Evolutionary conservation across 768 basidiomycete species (phyloP), one percentile per base, ranked within the genome.

Genomic region (Candolleomyces aberdarensis): DNA sequence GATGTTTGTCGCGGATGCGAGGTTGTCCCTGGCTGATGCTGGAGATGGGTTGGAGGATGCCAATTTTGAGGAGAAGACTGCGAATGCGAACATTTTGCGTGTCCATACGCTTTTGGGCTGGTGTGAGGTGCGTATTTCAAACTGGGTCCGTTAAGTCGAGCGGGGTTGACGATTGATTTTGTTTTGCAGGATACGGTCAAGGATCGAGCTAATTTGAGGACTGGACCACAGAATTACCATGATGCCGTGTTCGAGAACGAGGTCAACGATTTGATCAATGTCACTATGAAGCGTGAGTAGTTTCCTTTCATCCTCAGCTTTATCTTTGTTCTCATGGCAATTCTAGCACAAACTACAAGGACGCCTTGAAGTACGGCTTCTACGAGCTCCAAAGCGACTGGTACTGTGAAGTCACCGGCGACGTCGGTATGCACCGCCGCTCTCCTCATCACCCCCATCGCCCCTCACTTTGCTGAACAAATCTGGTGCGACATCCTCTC

Each of bases 31-130:
- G 74, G 97, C 97, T 22, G 96, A 98, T 77, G 94, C 95, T 29
- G 97, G 97, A 14, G 97, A 99, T 72, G 94, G 95, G 56, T 83
- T 98, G 66, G 96, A 97, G 74, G 97, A 99, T 75, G 96, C 96
- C 49, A 99, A 99, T 80, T 99, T 98, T 68, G 97, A 99, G 71
- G 96, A 98, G 81, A 92, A 94, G 78, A 92, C 90, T 6, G 97
- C 97, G 17, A 99, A 98, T 71, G 95, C 97, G 11, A 94, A 93
- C 63, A 98, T 99, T 70, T 74, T 98, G 71, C 84, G 97, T 56
- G 78, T 99, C 63, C 90, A 96, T 71, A 98, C 96, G 0, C 77
- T 97, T 68, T 79, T 95, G 64, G 83, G 81, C 4, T 99, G 96
- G 96, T 95, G 93, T 67, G 90, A 96, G 76, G 94, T 94, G 61